Evolutionary conservation across 495 filamentous ascomycete genomes (phyloP).

Genomic region (Friedmanniomyces simplex): DNA sequence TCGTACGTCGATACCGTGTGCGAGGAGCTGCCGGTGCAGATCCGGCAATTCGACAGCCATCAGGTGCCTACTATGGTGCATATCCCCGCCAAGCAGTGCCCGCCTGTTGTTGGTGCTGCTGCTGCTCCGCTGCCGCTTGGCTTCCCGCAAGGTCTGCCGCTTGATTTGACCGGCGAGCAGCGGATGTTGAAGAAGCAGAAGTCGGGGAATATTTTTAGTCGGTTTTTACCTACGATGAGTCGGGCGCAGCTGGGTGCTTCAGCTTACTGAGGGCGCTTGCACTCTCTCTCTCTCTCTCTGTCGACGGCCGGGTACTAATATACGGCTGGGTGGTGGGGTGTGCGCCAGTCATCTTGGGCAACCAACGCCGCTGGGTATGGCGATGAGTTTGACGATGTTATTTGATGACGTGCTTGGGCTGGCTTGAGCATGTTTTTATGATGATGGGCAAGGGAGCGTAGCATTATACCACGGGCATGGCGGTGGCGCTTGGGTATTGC

Average conservation of each 20-base stretch:
- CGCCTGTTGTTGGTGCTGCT: conserved; percentile 4
- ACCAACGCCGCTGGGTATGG: not conserved
- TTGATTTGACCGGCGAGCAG: conserved; percentile 22
- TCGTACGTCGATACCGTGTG: conserved; percentile 17
- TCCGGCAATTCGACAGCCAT: conserved; percentile 33
- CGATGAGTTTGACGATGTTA: not conserved
- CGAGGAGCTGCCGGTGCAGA: conserved; percentile 23
- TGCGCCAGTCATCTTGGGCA: too few species aligned
- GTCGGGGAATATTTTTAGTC: conserved; percentile 30
- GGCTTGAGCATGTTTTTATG: conserved; percentile 4
- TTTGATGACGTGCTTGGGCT: conserved; percentile 1
- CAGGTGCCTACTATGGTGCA: conserved; percentile 30
- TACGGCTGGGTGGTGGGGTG: not conserved
- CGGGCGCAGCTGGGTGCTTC: conserved; percentile 7
- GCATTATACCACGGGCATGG: conserved; percentile 7
- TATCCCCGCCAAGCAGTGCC: conserved; percentile 18
- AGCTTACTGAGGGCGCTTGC: not conserved
- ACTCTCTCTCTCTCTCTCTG: not conserved
- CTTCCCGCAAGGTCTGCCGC: conserved; percentile 2
- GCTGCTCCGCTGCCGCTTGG: not conserved
- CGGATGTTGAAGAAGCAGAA: conserved; percentile 32
- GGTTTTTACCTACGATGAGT: conserved; percentile 26
- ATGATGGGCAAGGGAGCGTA: not conserved
- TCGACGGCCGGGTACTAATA: not conserved
- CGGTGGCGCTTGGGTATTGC: not conserved